These are phyloP conservation scores for Macaranga tanarius DNA, from an alignment of 441 rosid genomes.

Conservation along the genomic window DNA sequence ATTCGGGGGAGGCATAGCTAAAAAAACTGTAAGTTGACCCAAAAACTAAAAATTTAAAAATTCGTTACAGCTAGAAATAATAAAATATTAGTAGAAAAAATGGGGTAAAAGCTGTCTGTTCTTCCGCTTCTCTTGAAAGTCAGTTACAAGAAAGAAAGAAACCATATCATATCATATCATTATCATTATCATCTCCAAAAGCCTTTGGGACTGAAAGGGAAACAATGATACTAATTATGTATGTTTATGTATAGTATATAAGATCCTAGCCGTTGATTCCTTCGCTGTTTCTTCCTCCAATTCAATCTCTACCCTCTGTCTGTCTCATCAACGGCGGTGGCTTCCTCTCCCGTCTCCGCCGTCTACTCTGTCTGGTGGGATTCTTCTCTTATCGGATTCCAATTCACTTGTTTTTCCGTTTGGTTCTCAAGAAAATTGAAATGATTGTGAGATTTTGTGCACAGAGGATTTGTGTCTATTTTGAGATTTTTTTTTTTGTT, in stretches of 20 bases:
- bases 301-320: constrained; percentile 4
- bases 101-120: not conserved
- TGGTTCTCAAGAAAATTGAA: too few species aligned
- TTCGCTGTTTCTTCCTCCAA: not conserved
- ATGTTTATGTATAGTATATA: too few species aligned
- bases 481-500: too few species aligned
- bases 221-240: too few species aligned
- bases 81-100: not conserved
- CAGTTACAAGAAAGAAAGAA: constrained; percentile 2
- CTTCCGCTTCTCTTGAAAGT: not conserved
- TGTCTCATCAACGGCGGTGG: not conserved
- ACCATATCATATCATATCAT: too few species aligned
- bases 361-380: constrained; percentile 11
- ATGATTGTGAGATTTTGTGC: too few species aligned
- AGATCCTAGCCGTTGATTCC: not conserved
- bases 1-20: too few species aligned
- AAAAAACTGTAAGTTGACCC: too few species aligned
- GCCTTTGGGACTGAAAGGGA: constrained; percentile 2
- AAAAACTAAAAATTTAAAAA: too few species aligned
- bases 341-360: constrained; percentile 11
- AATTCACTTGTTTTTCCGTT: too few species aligned
- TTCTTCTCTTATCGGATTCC: not conserved
- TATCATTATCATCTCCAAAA: not conserved
- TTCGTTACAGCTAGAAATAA: too few species aligned
- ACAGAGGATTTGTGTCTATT: too few species aligned